phyloP scores from a whole-genome alignment of 75 land plant genomes.

The Sequoia sempervirens region DNA sequence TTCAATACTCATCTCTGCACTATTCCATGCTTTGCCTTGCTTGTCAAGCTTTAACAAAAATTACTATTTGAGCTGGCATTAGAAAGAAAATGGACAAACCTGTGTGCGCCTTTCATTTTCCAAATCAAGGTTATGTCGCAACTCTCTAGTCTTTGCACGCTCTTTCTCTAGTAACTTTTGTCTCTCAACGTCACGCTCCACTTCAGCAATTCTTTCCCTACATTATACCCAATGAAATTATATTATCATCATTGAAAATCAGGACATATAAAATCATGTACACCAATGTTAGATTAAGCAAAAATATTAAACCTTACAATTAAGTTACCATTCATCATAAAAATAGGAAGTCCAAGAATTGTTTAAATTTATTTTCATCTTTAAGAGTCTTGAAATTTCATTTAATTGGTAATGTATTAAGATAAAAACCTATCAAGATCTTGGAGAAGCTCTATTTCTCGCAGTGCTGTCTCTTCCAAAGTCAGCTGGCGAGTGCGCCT shows the following conservation, averaged over 20 bases:
- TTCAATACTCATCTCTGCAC: not conserved
- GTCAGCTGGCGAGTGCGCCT: slow-evolving; percentile 58
- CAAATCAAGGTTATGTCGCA: slow-evolving; percentile 74
- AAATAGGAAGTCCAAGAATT: not conserved
- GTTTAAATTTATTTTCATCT: not conserved
- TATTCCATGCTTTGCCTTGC: not conserved
- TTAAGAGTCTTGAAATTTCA: not conserved
- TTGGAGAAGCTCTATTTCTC: slow-evolving; percentile 78
- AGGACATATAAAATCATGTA: not conserved
- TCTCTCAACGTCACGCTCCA: slow-evolving; percentile 79
- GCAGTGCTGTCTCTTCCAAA: slow-evolving; percentile 71
- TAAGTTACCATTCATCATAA: not conserved
- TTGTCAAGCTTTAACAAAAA: not conserved
- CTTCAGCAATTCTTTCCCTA: slow-evolving; percentile 76
- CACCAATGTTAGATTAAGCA: not conserved
- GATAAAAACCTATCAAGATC: slow-evolving; percentile 80
- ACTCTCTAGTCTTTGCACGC: slow-evolving; percentile 89
- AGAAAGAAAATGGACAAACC: slow-evolving; percentile 29
- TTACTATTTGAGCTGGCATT: not conserved
- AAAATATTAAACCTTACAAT: not conserved
- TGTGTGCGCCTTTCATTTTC: slow-evolving; percentile 83
- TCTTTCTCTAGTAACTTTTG: slow-evolving; percentile 74
- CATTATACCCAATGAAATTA: not conserved
- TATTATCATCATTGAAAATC: not conserved
- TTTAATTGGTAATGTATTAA: not conserved